phyloP scores from a whole-genome alignment of 78 protist genomes.

The Isochrysis galbana region DNA sequence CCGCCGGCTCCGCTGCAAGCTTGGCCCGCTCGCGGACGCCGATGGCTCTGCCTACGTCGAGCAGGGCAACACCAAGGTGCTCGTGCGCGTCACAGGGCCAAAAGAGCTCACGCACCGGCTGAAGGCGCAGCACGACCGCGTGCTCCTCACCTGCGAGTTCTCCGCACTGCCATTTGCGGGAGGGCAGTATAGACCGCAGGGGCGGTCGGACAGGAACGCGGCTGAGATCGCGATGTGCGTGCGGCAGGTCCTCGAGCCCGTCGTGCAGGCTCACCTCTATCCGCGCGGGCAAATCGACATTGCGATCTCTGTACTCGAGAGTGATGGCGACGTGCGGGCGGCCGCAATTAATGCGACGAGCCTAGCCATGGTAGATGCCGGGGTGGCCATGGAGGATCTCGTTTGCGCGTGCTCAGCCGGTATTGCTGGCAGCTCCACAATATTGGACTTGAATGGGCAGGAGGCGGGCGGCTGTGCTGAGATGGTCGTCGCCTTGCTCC shows the following conservation, averaged over 20 bases:
- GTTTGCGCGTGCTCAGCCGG: slow-evolving; percentile 72
- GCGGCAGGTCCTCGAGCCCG: slow-evolving; percentile 69
- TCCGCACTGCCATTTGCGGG: slow-evolving; percentile 72
- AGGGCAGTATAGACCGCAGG: slow-evolving; percentile 38
- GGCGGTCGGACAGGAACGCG: background rate
- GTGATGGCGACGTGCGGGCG: slow-evolving; percentile 85
- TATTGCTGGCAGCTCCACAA: slow-evolving; percentile 48
- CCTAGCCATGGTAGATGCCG: slow-evolving; percentile 91
- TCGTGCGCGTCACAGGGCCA: slow-evolving; percentile 90
- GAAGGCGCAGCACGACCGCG: slow-evolving; percentile 61
- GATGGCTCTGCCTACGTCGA: slow-evolving; percentile 88
- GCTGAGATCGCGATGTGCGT: slow-evolving; percentile 61
- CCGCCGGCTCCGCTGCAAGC: slow-evolving; percentile 47
- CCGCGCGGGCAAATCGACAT: slow-evolving; percentile 89
- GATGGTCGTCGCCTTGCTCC: slow-evolving; percentile 62
- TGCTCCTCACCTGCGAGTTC: slow-evolving; percentile 68
- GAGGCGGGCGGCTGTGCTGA: slow-evolving; percentile 78
- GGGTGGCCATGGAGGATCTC: slow-evolving; percentile 84
- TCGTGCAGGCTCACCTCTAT: slow-evolving; percentile 59
- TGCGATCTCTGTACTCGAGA: slow-evolving; percentile 79
- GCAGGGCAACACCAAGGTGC: slow-evolving; percentile 82
- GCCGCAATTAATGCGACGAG: slow-evolving; percentile 87
- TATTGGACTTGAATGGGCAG: slow-evolving; percentile 60
- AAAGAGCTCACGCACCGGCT: slow-evolving; percentile 43
- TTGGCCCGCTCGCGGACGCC: slow-evolving; percentile 62